phyloP scores from a whole-genome alignment of 495 filamentous ascomycete genomes.

The Aspergillus homomorphus region DNA sequence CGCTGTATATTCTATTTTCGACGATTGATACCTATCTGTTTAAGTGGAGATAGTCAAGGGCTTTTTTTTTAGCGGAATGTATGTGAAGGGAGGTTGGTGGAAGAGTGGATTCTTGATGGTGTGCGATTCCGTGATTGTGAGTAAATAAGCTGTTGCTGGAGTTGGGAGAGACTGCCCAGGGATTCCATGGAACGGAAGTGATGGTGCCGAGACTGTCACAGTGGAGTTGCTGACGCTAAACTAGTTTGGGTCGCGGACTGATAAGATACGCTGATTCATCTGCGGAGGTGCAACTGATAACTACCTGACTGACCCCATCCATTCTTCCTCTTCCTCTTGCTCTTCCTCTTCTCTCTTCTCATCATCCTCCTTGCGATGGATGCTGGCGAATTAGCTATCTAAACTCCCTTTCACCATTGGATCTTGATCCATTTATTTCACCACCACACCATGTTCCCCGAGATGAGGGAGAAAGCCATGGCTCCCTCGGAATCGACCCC shows the following conservation, averaged over 20 bases:
- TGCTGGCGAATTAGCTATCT: too few relatives aligned
- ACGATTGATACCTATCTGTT: neutral
- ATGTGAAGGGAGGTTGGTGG: neutral
- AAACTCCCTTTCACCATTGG: neutral
- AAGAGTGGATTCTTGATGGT: neutral
- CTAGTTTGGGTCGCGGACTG: too few relatives aligned
- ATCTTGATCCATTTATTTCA: constrained; percentile 2
- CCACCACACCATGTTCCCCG: constrained; percentile 11
- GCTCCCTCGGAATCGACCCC: constrained; percentile 41
- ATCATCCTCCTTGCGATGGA: neutral
- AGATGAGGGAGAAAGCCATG: constrained; percentile 45
- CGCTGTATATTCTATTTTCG: neutral
- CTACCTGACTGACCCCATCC: neutral
- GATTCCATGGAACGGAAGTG: neutral
- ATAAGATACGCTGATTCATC: neutral
- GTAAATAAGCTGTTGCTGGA: neutral
- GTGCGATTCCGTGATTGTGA: neutral
- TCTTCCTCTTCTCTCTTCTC: constrained; percentile 2
- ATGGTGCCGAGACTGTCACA: neutral
- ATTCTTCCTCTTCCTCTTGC: neutral
- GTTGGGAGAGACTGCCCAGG: too few relatives aligned
- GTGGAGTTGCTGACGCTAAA: too few relatives aligned
- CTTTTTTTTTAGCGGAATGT: neutral
- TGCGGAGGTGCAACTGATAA: neutral
- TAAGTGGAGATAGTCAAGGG: neutral